Evolutionary conservation across 163 green algal genomes (phyloP), one percentile per base, ranked within the genome.

Genomic region (Chlorella variabilis): DNA sequence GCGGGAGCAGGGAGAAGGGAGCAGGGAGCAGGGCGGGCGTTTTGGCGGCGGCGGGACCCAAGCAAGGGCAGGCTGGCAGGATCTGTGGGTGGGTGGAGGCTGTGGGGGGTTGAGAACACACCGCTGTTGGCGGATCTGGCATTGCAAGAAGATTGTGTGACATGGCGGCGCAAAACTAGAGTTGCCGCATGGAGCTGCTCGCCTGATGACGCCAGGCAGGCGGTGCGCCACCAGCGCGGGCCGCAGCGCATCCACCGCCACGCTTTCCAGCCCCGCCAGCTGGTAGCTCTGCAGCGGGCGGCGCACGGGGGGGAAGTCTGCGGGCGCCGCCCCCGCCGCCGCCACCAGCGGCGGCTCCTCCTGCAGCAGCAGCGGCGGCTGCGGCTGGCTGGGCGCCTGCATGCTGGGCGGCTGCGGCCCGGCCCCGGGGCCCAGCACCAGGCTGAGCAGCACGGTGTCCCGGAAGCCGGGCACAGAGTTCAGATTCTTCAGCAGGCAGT

Each of bases 271-370:
- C 1, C 70, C 80, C 3, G 48, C 36, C n/a, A 85, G 67, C 81
- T 90, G 39, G 62, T 79, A 88, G 79, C 82, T 90, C 83, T 90
- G 86, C n/a, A 51, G 33, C 6, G 86, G 86, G 27, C 83, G 73
- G 27, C 15, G 49, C 62, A 88, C 29, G 2, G 70, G 48, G n/a
- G 45, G 31, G 11, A 56, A 78, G 51, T 49, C 36, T 39, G 51
- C 31, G 45, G 45, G 29, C 29, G n/a, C 59, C 20, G 29, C 18
- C 59, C 4, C 59, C 8, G n/a, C n/a, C 18, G 29, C 29, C 18
- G 7, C 20, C 48, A 18, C n/a, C 27, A 39, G 59, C n/a, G 7
- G n/a, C 71, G 15, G 9, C 70, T 45, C n/a, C 59, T 59, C 31
- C 25, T 59, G 62, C 25, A 18, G 65, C 75, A 39, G 54, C 38